Percentiles rank a stretch among this genome's conserved stretches.
phyloP scores from a whole-genome alignment of 176 grass and related monocot genomes.

The Puccinellia tenuiflora region DNA sequence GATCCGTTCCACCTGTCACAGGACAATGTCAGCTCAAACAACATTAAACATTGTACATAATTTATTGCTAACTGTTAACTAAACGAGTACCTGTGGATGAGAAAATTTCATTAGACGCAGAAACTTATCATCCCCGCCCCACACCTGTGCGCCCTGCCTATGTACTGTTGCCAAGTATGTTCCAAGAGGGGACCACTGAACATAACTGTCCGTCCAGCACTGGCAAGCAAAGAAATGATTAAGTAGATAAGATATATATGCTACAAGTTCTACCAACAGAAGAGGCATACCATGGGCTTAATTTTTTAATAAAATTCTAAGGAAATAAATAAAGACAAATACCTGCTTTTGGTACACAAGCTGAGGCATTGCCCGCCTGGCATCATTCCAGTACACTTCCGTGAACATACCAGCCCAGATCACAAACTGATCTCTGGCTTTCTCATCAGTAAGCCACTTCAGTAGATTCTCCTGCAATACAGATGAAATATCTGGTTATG shows the following conservation, averaged over 20 bases:
- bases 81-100: conserved; percentile 54
- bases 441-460: conserved; percentile 87
- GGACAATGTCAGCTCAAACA: conserved; percentile 28
- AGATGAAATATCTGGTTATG: not conserved
- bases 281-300: not conserved
- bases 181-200: conserved; percentile 90
- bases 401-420: conserved; percentile 74
- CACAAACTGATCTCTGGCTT: conserved; percentile 84
- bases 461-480: conserved; percentile 70
- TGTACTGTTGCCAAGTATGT: conserved; percentile 92
- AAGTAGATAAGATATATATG: not conserved
- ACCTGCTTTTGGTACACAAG: conserved; percentile 88
- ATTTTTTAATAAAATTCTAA: not conserved
- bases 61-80: not conserved
- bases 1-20: conserved; percentile 80
- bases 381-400: conserved; percentile 97
- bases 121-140: conserved; percentile 74
- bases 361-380: conserved; percentile 56
- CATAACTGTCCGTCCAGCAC: conserved; percentile 84
- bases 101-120: conserved; percentile 69
- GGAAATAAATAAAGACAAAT: conserved; percentile 13
- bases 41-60: not conserved
- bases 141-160: conserved; percentile 75
- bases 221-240: conserved; percentile 3
- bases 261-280: not conserved